Percentiles rank a stretch among this genome's conserved stretches.
phyloP scores from a whole-genome alignment of 768 basidiomycete species.

The Leucocoprinus leucothites region DNA sequence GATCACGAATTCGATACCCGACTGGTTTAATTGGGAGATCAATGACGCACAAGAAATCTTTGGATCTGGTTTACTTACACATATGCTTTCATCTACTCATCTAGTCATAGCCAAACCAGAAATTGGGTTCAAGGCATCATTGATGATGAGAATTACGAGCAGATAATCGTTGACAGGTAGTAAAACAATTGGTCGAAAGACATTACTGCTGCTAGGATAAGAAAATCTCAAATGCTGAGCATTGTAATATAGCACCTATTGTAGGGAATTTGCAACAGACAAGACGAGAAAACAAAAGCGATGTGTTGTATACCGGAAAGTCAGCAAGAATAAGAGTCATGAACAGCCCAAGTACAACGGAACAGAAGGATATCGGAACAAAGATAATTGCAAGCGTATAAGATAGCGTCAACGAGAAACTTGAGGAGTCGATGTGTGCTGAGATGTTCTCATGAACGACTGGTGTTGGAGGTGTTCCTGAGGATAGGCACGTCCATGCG shows the following conservation, averaged over 20 bases:
- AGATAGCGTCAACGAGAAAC: neutral
- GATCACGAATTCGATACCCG: no score
- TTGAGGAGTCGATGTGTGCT: constrained; percentile 19
- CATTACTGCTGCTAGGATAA: no score
- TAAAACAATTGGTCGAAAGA: no score
- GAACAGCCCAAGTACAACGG: neutral
- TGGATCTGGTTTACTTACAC: no score
- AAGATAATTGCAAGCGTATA: constrained; percentile 19
- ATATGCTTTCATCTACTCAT: no score
- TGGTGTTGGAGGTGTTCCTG: constrained; percentile 37
- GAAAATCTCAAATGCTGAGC: neutral
- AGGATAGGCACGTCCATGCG: constrained; percentile 20
- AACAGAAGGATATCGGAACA: constrained; percentile 12
- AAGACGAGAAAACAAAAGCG: neutral
- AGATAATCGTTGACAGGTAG: no score
- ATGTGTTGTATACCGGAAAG: neutral
- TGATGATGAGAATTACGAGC: no score
- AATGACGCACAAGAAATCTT: no score
- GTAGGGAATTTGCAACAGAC: neutral
- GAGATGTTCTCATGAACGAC: constrained; percentile 46
- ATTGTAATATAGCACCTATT: neutral
- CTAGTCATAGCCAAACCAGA: no score
- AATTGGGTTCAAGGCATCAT: no score
- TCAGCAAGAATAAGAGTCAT: constrained; percentile 1
- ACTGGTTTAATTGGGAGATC: no score